Base-by-base conservation (phyloP, 805 yeast species). In the Vanderwaltozyma verrucispora region DNA sequence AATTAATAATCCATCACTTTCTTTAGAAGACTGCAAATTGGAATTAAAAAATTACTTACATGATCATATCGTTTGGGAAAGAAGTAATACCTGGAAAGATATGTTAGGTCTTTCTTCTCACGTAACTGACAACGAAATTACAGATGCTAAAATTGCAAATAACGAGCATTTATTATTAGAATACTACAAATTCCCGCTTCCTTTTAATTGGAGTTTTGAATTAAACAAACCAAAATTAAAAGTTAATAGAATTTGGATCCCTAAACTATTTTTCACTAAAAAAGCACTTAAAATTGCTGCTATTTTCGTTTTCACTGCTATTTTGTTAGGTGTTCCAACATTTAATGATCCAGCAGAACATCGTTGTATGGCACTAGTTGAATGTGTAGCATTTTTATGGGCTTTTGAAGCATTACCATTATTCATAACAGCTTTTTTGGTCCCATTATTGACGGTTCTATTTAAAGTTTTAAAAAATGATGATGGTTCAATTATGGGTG, bases 71-170 rank as follows among this genome's bases (percentile, higher is more conserved):
- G 95, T 88, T 15, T 89, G 95, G 94, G 96, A 88, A 62, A 74
- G 97, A 60, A 84, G 84, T 54, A 88, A 95, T 0, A 95, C 87
- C 15, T 88, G 97, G 97, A 77, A 92, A 50, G 96, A 88, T 56
- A 78, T 89, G 80, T 73, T 88, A 45, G 89, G 92, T 6, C 63
- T 88, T 51, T 94, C 85, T 53, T 38, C 41, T 8, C 28, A 38
- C 15, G 23, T 24, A 17, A 19, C 21, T 30, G 47, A 47, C 13
- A 30, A 39, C 15, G 44, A 40, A 25, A 35, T 32, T 3, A 30
- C 26, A 8, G 41, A 40, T 14, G 35, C 34, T 19, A 36, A 39
- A n/a, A 44, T 55, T 16, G 56, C 54, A 14, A 43, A 51, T 17
- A 45, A 47, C 28, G 56, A 56, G 33, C 51, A 62, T 26, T 56